A percentile compares a stretch with the other conserved stretches of the same genome.
These are phyloP conservation scores for Macadamia tetraphylla DNA, from an alignment of 164 flowering plant species.

Conservation along the genomic window DNA sequence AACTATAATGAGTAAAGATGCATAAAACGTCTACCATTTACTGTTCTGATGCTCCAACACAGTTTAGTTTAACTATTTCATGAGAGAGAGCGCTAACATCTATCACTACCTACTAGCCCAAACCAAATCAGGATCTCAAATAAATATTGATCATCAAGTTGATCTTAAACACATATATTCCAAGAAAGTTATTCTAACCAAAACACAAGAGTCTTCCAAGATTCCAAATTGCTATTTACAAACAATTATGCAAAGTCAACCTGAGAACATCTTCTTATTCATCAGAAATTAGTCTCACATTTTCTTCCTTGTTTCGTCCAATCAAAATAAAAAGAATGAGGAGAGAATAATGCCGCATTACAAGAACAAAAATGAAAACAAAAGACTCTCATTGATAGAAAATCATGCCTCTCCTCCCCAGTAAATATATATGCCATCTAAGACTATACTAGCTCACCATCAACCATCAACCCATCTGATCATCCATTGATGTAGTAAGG, in stretches of 20 bases:
- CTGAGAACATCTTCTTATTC: conserved; percentile 5
- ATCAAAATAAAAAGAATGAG: background rate
- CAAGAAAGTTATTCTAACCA: too few relatives aligned
- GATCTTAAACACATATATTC: too few relatives aligned
- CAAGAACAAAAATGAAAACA: conserved; percentile 4
- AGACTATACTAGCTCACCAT: background rate
- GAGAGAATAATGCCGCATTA: conserved; percentile 3
- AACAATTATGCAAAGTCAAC: background rate
- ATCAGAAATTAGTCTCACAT: background rate
- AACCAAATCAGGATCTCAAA: background rate
- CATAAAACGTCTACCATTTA: too few relatives aligned
- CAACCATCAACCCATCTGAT: background rate
- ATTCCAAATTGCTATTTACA: background rate
- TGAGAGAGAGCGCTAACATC: too few relatives aligned
- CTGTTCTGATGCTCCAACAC: too few relatives aligned
- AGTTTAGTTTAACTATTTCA: too few relatives aligned
- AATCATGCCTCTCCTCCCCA: background rate
- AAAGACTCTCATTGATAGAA: background rate
- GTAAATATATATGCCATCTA: background rate
- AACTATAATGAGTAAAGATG: too few relatives aligned
- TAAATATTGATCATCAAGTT: too few relatives aligned
- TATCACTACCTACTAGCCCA: too few relatives aligned
- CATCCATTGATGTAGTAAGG: background rate
- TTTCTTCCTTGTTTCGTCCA: background rate
- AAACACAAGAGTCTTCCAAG: background rate